Conservation (phyloP, 257 asterid genomes). For the Lavandula angustifolia region DNA sequence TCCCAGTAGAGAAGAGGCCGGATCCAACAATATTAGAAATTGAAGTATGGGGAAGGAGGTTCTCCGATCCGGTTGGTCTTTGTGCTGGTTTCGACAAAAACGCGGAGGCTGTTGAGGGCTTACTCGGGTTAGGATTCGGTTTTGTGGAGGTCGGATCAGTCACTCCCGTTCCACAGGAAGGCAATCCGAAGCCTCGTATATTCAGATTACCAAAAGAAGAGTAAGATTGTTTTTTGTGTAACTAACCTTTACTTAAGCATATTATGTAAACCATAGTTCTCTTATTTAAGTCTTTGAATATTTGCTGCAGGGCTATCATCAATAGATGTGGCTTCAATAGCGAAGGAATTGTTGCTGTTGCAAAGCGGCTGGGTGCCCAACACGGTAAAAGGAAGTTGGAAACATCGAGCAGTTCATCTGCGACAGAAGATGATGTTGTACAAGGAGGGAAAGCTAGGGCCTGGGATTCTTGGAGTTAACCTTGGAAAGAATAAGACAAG, state of each 20-base stretch:
- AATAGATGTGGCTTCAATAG: constrained; percentile 98
- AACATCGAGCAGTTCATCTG: constrained; percentile 72
- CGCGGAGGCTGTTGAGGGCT: constrained; percentile 97
- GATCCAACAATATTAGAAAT: constrained; percentile 70
- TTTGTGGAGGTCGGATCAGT: constrained; percentile 99
- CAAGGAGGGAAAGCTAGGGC: constrained; percentile 99
- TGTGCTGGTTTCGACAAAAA: constrained; percentile 98
- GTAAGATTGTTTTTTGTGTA: constrained; percentile 43
- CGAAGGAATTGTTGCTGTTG: constrained; percentile 96
- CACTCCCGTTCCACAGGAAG: constrained; percentile 96
- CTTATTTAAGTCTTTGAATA: constrained; percentile 18
- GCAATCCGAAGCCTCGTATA: constrained; percentile 97
- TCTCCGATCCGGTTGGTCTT: constrained; percentile 97
- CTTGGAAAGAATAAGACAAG: constrained; percentile 95
- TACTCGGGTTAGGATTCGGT: constrained; percentile 93
- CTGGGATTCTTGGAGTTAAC: constrained; percentile 97
- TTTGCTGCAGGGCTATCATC: constrained; percentile 77
- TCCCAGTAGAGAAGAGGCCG: constrained; percentile 88
- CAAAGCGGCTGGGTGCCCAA: constrained; percentile 92
- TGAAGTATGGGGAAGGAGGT: constrained; percentile 94
- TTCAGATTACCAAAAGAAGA: constrained; percentile 80
- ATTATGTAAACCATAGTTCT: constrained; percentile 6
- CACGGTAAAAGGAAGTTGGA: constrained; percentile 96
- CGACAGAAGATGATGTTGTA: constrained; percentile 65
- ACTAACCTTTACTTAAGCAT: constrained; percentile 5